Evolutionary conservation across 106 monocot species (phyloP).

Genomic region (Dendrobium officinale): DNA sequence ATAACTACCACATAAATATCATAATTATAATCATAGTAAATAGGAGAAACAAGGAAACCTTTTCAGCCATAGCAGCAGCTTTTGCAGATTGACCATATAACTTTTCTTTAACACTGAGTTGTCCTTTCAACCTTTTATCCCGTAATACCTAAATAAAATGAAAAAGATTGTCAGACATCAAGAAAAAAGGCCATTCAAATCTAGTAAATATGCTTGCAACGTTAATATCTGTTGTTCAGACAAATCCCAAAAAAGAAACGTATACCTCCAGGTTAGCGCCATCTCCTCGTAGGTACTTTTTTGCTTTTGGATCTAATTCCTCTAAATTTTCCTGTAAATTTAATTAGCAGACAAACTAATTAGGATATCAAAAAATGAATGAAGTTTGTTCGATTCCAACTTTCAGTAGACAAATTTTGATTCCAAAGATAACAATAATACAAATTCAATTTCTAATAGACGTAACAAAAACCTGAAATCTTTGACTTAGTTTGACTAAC

Average conservation of each 20-base stretch:
- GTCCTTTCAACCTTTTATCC: constrained; percentile 86
- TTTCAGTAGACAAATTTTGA: neutral
- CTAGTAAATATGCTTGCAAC: neutral
- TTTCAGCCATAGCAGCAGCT: constrained; percentile 81
- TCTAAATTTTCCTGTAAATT: constrained; percentile 39
- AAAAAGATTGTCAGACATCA: neutral
- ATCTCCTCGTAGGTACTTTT: constrained; percentile 79
- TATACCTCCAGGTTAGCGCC: constrained; percentile 63
- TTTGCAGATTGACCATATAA: constrained; percentile 75
- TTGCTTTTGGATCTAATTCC: constrained; percentile 44
- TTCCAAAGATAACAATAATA: neutral
- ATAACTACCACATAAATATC: neutral
- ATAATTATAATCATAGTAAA: neutral
- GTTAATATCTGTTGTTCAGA: neutral
- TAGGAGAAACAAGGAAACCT: constrained; percentile 36
- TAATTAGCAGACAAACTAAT: neutral
- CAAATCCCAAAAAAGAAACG: neutral
- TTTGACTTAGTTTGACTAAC: neutral
- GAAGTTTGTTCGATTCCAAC: neutral
- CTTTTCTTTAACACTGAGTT: constrained; percentile 65
- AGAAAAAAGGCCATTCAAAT: neutral
- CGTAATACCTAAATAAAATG: constrained; percentile 35
- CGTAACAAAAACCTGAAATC: neutral
- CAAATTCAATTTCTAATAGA: neutral
- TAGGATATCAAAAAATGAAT: neutral